Evolutionary conservation across 2,329 filamentous ascomycete species (phyloP), one percentile per base, ranked within the genome.

Genomic region (Teratosphaeria nubilosa): DNA sequence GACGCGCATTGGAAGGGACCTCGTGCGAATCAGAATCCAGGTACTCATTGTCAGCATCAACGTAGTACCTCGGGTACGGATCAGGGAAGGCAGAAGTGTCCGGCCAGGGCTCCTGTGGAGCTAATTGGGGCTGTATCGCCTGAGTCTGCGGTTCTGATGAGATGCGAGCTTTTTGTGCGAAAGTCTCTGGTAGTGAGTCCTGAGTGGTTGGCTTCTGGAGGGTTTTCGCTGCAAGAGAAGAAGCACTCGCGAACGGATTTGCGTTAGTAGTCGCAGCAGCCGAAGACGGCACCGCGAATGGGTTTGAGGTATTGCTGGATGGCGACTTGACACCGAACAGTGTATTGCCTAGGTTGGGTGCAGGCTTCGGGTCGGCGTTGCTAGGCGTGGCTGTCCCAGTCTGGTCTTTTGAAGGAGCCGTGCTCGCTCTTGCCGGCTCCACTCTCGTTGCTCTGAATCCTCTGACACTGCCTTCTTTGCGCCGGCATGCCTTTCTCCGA

Each of bases 31-130:
- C 69, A 3, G 75, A 79, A 51, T 90, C 89, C 27, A 97, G 82
- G 3, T 87, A 88, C 73, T 99, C 94, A 74, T 90, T 95, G 69
- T 96, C 92, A 55, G 92, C 92, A 65, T 97, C 94, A 55, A 86
- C 80, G 76, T 90, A 89, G 69, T 87, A 88, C 31, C 82, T 76
- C 0, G 90, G 87, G 73, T 91, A 97, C 0, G 90, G 78, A 1
- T 78, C 61, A 0, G 90, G 88, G 64, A 88, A 86, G 0, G 80
- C 74, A 1, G 83, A 78, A 45, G 78, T 75, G 13, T 80, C 70
- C 0, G 92, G 92, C 91, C 91, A 97, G 9, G 90, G 86, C 64
- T 90, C 83, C 0, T 60, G 32, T 67, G 76, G 32, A 69, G 62
- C 71, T 59, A 53, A 60, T 51, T 60, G 65, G 60, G 58, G 59